A percentile compares a stretch with the other conserved stretches of the same genome.
Conservation (phyloP, 2,329 filamentous ascomycete genomes). For the Dactylellina leptospora region DNA sequence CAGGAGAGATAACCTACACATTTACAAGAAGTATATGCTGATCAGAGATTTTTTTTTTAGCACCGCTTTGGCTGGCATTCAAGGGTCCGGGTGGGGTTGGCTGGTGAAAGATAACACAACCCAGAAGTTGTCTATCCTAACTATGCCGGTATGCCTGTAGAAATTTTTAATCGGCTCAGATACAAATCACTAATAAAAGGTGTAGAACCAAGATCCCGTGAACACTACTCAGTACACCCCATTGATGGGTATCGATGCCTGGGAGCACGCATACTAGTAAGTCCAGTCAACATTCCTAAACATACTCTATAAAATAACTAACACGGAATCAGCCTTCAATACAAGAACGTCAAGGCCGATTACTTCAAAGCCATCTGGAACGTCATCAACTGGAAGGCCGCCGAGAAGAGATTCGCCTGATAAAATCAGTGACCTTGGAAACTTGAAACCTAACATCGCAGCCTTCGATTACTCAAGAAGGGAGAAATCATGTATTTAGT, state of each 20-base stretch:
- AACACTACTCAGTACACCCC: slow-evolving; percentile 78
- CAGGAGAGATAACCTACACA: not conserved
- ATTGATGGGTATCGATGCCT: slow-evolving; percentile 88
- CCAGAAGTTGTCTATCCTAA: slow-evolving; percentile 69
- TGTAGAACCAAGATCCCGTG: slow-evolving; percentile 83
- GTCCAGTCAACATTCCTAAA: slow-evolving; percentile 56
- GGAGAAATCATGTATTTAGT: not conserved
- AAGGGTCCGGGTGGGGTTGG: slow-evolving; percentile 70
- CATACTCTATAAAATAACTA: no score
- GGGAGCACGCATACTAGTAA: slow-evolving; percentile 94
- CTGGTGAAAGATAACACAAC: slow-evolving; percentile 68
- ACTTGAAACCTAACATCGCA: not conserved
- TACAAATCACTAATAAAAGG: not conserved
- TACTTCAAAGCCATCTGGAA: slow-evolving; percentile 96
- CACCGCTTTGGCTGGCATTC: slow-evolving; percentile 68
- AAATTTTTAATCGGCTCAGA: not conserved
- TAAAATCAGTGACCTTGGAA: no score
- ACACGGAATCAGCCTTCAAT: slow-evolving; percentile 81
- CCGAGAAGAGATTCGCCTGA: slow-evolving; percentile 61
- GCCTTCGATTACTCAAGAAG: not conserved
- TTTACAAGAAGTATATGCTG: not conserved
- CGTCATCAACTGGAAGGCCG: slow-evolving; percentile 93
- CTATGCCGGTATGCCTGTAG: slow-evolving; percentile 69
- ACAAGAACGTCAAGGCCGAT: slow-evolving; percentile 95
- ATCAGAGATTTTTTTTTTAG: slow-evolving; percentile 7